Base-by-base conservation (phyloP, 140 eudicot genomes). In the Oenanthe javanica region DNA sequence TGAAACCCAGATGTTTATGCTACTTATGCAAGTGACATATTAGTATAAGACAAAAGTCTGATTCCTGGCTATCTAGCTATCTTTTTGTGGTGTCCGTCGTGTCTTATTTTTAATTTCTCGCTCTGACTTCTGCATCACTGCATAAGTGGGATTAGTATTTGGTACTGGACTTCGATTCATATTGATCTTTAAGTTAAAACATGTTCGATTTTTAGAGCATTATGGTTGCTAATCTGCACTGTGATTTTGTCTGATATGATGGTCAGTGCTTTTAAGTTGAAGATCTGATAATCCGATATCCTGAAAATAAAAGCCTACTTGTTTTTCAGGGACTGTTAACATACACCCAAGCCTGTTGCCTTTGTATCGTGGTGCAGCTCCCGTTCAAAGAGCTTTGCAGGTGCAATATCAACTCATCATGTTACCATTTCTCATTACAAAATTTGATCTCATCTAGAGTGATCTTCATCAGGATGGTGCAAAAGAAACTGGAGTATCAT, bases 311-410 rank as follows among this genome's bases (percentile, higher is more conserved):
- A 46, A 80, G 48, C 21, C 71, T 31, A 59, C 18, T 70, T 14
- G 77, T 51, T 54, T 80, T 76, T 12, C 84, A 95, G 99, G 99
- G 81, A 95, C 97, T 1, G 97, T 95, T 16, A 95, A 95, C 84
- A 88, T 95, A 86, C 99, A 95, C 83, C 99, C 99, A 46, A 95
- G 99, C 57, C 80, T 95, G 87, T 88, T 95, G 76, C 99, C 99
- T 81, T 84, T 92, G 79, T 95, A 95, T 85, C 97, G 97, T 59
- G 99, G 99, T 69, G 97, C 99, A 48, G 97, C 99, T 75, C 99
- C 99, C 82, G 99, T 95, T 88, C 99, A 95, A 81, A 95, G 99
- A 85, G 97, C 99, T 52, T 81, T 95, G 81, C 97, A 92, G 97
- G 99, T 95, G 86, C 61, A 81, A 57, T 85, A 59, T 72, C 42